Base-by-base conservation (phyloP, 306 rosid genomes). In the Acacia crassicarpa region DNA sequence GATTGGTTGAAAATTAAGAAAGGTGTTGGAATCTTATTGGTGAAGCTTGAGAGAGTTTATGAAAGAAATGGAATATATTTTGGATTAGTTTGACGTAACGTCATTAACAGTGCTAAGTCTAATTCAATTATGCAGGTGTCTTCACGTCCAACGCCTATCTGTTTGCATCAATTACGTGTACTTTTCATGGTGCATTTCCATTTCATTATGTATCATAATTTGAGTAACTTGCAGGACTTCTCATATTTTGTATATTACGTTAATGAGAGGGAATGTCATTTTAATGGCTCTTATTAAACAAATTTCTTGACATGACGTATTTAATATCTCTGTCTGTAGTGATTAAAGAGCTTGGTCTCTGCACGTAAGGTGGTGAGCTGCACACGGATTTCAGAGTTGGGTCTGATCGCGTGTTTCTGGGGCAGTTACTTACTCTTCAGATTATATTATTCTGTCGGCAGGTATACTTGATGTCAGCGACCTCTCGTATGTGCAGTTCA, bases 21-120 rank as follows among this genome's bases (percentile, higher is more conserved):
- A 45, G 78, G 61, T 78, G 88, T 67, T 41, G 23, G 44, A 77
- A 59, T 48, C 72, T 74, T 68, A 61, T 68, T 82, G 81, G 80
- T 78, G 72, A 72, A 54, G 38, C 48, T 51, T 41, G 46, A 32
- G 16, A 19, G 63, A 14, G 8, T 23, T 17, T 22, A 38, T 75
- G n/a, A 20, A 58, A 58, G 79, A 41, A 14, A 56, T 15, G 70
- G 66, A 59, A 11, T 74, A 74, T 25, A 48, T 20, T 33, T 75
- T 23, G 80, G 80, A 61, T 76, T 76, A 27, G 58, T 22, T 43
- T 23, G 8, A 61, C 17, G 80, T 76, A 75, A 75, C 79, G 27
- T 58, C 53, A 58, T 22, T 76, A 1, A 76, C 58, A 62, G 72
- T 43, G 25, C 44, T 1, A 23, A 14, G 44, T 61, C 65, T 8